Evolutionary conservation across 305 asterid species (phyloP).

Genomic region (Ruellia speciosa): DNA sequence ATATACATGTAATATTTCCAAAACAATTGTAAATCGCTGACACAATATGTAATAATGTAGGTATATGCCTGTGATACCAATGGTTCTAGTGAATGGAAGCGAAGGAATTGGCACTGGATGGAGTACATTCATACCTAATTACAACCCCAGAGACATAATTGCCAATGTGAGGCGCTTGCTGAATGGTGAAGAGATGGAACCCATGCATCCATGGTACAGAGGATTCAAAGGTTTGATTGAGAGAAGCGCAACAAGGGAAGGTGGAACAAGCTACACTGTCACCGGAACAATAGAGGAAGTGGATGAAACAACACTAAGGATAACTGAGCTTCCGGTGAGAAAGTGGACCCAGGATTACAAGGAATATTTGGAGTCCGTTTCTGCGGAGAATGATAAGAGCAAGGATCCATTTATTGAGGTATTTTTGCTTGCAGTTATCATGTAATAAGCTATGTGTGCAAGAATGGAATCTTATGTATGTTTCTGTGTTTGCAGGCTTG

Average conservation of each 20-base stretch:
- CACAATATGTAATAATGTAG: conserved; percentile 22
- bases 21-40: background rate
- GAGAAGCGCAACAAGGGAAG: conserved; percentile 58
- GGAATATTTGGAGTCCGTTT: conserved; percentile 74
- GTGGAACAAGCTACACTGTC: conserved; percentile 52
- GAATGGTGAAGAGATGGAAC: conserved; percentile 58
- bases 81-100: conserved; percentile 89
- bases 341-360: conserved; percentile 92
- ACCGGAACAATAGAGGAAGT: conserved; percentile 70
- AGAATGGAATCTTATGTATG: conserved; percentile 12
- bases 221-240: conserved; percentile 75
- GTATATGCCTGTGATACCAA: conserved; percentile 82
- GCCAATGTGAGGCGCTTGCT: conserved; percentile 63
- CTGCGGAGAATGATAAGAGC: conserved; percentile 56
- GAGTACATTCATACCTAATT: conserved; percentile 85
- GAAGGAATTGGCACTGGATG: conserved; percentile 99
- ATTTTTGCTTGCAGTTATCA: conserved; percentile 5
- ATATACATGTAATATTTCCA: background rate
- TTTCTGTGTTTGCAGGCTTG: conserved; percentile 35
- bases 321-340: conserved; percentile 81
- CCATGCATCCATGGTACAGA: conserved; percentile 93
- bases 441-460: background rate
- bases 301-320: conserved; percentile 51
- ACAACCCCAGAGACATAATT: conserved; percentile 77
- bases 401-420: conserved; percentile 86